Base-by-base conservation (phyloP, 2,329 filamentous ascomycete genomes). In the Beauveria caledonica region DNA sequence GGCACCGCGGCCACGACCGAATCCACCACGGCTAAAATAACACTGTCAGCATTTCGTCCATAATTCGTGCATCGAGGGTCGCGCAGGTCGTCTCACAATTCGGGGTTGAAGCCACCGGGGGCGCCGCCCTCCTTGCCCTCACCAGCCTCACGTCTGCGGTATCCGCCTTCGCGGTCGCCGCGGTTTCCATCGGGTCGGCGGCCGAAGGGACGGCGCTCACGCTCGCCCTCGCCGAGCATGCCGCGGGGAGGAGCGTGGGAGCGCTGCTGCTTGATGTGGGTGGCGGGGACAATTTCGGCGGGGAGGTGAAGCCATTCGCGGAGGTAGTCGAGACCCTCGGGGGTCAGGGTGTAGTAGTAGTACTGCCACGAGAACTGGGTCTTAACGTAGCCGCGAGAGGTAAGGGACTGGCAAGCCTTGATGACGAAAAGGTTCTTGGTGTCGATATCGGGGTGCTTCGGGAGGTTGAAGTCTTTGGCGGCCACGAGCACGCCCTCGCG, bases 321-420 rank as follows among this genome's bases (percentile, higher is more conserved):
- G 79, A 99, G 92, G 87, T 99, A 99, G 85, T 97, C 93, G 78
- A 99, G 93, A 82, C 94, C 94, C 86, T 97, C 92, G 76, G 92
- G 90, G 78, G 93, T 97, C 80, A 99, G 88, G 80, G 94, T 97
- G 88, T 99, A 99, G 90, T 99, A 99, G 89, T 97, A 96, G 86
- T 92, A 96, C 83, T 96, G 92, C 92, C 92, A 96, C 70, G 92
- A 96, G 89, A 99, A 99, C 81, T 95, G 94, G 73, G 94, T 99
- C 90, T 99, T 99, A 82, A 99, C 87, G 81, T 90, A 97, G 77
- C 93, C 93, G 78, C 94, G 93, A 71, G 92, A 97, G 83, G 87
- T 96, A 76, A 99, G 87, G 68, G 94, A 99, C 85, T 99, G 94
- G 82, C 87, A 88, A 74, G 94, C 94, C 88, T 99, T 99, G 87